phyloP scores from a whole-genome alignment of 306 rosid species.

The Fragaria nilgerrensis region DNA sequence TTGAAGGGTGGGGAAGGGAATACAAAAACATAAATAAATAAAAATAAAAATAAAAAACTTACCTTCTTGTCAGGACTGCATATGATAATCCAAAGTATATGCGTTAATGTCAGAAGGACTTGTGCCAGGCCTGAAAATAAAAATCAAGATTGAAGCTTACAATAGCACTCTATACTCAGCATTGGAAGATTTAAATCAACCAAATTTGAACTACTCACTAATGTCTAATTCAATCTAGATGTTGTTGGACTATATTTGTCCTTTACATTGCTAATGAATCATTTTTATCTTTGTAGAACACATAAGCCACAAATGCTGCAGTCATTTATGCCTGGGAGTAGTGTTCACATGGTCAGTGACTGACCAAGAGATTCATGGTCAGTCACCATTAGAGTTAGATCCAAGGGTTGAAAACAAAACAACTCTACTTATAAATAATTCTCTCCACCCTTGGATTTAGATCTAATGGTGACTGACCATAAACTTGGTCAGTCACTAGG shows the following conservation, averaged over 20 bases:
- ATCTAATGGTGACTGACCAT: no score
- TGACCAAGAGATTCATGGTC: no score
- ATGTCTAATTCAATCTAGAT: neutral
- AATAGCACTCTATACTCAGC: slow-evolving; percentile 8
- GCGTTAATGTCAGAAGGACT: slow-evolving; percentile 93
- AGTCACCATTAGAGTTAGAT: no score
- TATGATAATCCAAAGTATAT: slow-evolving; percentile 75
- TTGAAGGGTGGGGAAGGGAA: slow-evolving; percentile 8
- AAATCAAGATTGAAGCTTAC: slow-evolving; percentile 1
- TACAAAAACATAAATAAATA: neutral
- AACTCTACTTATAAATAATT: no score
- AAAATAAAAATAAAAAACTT: neutral
- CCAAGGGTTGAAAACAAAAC: no score
- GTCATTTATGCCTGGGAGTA: neutral
- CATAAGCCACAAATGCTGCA: neutral
- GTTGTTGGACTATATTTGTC: neutral
- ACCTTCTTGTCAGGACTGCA: slow-evolving; percentile 63
- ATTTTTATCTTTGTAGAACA: neutral
- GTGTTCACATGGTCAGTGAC: no score
- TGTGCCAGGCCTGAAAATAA: slow-evolving; percentile 83
- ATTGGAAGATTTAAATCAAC: neutral
- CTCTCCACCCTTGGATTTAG: no score
- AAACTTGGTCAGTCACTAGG: no score
- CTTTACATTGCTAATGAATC: neutral
- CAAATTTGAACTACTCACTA: neutral